Evolutionary conservation across 257 asterid species (phyloP).

Genomic region (Schizonepeta tenuifolia): DNA sequence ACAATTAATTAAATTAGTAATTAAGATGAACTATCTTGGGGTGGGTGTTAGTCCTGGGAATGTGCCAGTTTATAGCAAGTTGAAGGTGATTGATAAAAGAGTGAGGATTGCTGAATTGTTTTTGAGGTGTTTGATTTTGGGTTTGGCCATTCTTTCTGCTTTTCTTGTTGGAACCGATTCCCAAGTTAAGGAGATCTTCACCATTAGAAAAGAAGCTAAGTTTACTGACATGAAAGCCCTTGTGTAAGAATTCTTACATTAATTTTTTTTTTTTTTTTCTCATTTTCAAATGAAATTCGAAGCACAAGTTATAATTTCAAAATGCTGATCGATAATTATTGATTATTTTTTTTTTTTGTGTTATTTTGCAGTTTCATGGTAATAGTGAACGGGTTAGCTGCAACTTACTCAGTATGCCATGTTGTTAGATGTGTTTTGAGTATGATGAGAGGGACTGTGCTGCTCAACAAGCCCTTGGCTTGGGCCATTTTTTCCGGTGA

Average conservation of each 20-base stretch:
- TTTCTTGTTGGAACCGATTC: conserved; percentile 70
- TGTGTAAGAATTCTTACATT: conserved; percentile 52
- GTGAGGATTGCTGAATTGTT: conserved; percentile 67
- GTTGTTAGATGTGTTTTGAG: conserved; percentile 70
- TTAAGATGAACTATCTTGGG: conserved; percentile 66
- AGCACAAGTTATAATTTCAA: no score
- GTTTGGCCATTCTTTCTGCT: conserved; percentile 63
- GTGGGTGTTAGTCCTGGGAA: conserved; percentile 94
- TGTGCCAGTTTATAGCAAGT: conserved; percentile 48
- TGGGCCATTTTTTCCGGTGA: conserved; percentile 97
- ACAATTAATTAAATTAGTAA: no score
- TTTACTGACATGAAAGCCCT: conserved; percentile 93
- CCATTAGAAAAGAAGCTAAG: conserved; percentile 69
- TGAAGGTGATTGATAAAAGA: conserved; percentile 64
- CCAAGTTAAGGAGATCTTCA: conserved; percentile 79
- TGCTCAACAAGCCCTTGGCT: conserved; percentile 82
- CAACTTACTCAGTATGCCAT: conserved; percentile 80
- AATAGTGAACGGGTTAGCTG: conserved; percentile 65
- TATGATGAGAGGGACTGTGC: conserved; percentile 72
- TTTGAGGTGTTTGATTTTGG: conserved; percentile 66
- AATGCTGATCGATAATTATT: no score
- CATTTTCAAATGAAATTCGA: no score
- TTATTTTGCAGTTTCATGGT: conserved; percentile 69
- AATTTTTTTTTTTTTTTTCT: no score
- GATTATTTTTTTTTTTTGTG: background rate